These are phyloP conservation scores for Drosera capensis DNA, from an alignment of 148 eudicot species.

Conservation along the genomic window DNA sequence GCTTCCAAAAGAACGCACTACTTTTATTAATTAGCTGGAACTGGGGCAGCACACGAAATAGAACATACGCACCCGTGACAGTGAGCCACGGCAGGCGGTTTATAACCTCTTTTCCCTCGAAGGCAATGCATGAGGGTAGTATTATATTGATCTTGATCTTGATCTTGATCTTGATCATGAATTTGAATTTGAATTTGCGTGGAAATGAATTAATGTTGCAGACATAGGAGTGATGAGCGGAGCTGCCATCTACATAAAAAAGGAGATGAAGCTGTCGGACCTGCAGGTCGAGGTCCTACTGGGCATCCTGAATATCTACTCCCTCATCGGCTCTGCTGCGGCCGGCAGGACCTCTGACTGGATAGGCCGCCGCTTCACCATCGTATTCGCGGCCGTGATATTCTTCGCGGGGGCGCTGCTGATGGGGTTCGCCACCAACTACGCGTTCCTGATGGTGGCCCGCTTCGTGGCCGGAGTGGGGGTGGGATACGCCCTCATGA, in stretches of 20 bases:
- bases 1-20: too few species aligned
- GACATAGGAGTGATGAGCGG: constrained; percentile 77
- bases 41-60: too few species aligned
- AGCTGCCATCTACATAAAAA: constrained; percentile 39
- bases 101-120: too few species aligned
- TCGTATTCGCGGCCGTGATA: constrained; percentile 29
- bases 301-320: constrained; percentile 40
- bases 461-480: constrained; percentile 36
- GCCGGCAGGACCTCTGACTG: constrained; percentile 32
- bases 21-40: too few species aligned
- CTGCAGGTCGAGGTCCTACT: constrained; percentile 24
- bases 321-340: constrained; percentile 25
- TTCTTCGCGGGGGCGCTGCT: constrained; percentile 33
- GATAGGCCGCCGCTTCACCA: constrained; percentile 37
- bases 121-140: too few species aligned
- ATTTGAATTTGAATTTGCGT: too few species aligned
- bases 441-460: constrained; percentile 28
- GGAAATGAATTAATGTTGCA: constrained; percentile 22
- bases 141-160: too few species aligned
- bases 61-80: too few species aligned
- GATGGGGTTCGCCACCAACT: constrained; percentile 36
- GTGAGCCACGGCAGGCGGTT: too few species aligned
- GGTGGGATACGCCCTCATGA: constrained; percentile 46
- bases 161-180: too few species aligned
- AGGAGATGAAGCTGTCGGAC: constrained; percentile 24